Evolutionary conservation across 2,329 filamentous ascomycete species (phyloP).

Genomic region (Pseudocercospora fuligena): DNA sequence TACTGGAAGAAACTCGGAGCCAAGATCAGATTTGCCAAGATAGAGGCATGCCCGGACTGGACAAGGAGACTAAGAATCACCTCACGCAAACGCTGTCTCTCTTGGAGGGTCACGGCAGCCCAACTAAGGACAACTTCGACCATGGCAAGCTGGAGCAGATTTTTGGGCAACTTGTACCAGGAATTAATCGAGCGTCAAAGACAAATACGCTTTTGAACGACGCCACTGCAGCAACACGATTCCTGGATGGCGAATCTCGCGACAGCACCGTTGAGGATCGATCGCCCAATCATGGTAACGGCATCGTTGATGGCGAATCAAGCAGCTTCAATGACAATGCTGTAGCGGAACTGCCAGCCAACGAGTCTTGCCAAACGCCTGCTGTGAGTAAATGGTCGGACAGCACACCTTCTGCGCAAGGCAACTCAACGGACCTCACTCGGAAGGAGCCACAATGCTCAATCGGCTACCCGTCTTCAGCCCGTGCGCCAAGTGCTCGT

Average conservation of each 20-base stretch:
- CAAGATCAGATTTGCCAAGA: background rate
- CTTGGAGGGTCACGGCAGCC: slow-evolving; percentile 13
- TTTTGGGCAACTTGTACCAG: background rate
- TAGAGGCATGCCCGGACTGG: background rate
- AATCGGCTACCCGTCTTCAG: slow-evolving; percentile 34
- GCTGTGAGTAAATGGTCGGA: slow-evolving; percentile 37
- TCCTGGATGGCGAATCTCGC: slow-evolving; percentile 7
- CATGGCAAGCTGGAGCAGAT: slow-evolving; percentile 7
- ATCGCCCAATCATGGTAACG: background rate
- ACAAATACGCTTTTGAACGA: slow-evolving; percentile 9
- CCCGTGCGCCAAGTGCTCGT: slow-evolving; percentile 12
- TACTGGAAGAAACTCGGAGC: background rate
- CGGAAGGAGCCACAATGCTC: slow-evolving; percentile 21
- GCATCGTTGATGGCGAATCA: background rate
- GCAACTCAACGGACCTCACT: slow-evolving; percentile 13
- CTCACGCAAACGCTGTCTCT: slow-evolving; percentile 16
- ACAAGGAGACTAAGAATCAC: slow-evolving; percentile 16
- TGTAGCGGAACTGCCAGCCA: background rate
- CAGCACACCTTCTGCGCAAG: slow-evolving; percentile 33
- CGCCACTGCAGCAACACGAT: slow-evolving; percentile 7
- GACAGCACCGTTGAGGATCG: background rate
- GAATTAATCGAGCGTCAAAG: background rate
- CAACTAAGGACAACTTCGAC: slow-evolving; percentile 8
- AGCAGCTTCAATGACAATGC: background rate
- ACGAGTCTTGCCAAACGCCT: slow-evolving; percentile 5